Percentiles rank a stretch among this genome's conserved stretches.
These are phyloP conservation scores for Emergomyces pasteurianus DNA, from an alignment of 2,329 filamentous ascomycete species.

Conservation along the genomic window DNA sequence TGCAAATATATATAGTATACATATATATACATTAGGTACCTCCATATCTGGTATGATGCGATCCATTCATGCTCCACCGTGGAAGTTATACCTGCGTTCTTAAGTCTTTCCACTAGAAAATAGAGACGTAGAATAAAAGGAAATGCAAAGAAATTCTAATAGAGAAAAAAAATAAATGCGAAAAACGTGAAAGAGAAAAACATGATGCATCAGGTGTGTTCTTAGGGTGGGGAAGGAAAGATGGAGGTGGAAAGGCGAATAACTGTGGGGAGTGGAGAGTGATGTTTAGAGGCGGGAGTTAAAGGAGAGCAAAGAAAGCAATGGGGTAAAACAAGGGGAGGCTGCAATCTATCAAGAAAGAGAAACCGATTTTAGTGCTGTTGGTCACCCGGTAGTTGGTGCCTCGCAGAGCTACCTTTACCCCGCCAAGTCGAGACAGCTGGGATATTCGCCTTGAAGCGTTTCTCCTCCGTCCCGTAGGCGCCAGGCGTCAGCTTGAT, in stretches of 20 bases:
- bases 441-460: conserved; percentile 80
- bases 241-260: no score
- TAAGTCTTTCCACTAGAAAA: not conserved
- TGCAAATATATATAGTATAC: not conserved
- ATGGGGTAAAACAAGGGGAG: no score
- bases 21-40: not conserved
- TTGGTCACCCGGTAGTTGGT: conserved; percentile 41
- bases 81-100: not conserved
- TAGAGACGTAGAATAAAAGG: not conserved
- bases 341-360: no score
- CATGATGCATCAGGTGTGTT: not conserved
- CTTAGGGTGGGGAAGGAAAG: not conserved
- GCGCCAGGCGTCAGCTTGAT: conserved; percentile 94
- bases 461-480: conserved; percentile 83
- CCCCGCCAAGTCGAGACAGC: conserved; percentile 94
- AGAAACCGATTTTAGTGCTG: not conserved
- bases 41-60: not conserved
- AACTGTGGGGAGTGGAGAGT: not conserved
- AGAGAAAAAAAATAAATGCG: not conserved
- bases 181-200: not conserved
- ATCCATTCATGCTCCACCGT: not conserved
- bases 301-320: not conserved
- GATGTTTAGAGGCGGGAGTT: not conserved
- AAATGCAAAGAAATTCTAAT: not conserved
- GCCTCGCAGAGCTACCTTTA: conserved; percentile 84